Percentiles rank a stretch among this genome's conserved stretches.
phyloP scores from a whole-genome alignment of 2,329 filamentous ascomycete species.

The Lachnellula subtilissima region DNA sequence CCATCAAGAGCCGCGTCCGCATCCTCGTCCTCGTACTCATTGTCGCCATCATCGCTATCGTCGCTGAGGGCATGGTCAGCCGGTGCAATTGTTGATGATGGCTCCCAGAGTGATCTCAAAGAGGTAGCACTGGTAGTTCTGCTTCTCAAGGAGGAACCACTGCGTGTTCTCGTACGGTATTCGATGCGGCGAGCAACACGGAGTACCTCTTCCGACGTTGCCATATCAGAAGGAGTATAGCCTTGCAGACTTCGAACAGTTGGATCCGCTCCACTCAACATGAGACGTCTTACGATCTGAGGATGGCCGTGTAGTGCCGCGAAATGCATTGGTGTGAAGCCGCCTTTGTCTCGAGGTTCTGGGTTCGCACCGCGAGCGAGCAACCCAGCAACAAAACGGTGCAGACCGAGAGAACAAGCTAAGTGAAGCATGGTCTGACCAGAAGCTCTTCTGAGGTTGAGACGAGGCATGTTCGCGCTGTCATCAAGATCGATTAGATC shows the following conservation, averaged over 20 bases:
- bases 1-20: conserved; percentile 25
- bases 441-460: conserved; percentile 60
- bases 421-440: conserved; percentile 80
- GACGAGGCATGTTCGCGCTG: conserved; percentile 59
- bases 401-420: conserved; percentile 69
- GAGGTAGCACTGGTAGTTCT: conserved; percentile 64
- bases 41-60: conserved; percentile 40
- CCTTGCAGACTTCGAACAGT: conserved; percentile 65
- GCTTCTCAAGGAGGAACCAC: conserved; percentile 54
- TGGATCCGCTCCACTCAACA: conserved; percentile 68
- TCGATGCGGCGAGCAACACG: conserved; percentile 58
- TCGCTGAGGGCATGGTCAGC: conserved; percentile 38
- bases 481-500: conserved; percentile 76
- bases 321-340: conserved; percentile 78
- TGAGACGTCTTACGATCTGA: conserved; percentile 71
- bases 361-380: conserved; percentile 74
- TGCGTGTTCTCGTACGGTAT: conserved; percentile 61
- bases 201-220: conserved; percentile 59
- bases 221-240: conserved; percentile 66
- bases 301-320: conserved; percentile 71
- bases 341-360: conserved; percentile 69
- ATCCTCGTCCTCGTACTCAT: conserved; percentile 34
- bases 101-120: conserved; percentile 62
- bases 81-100: conserved; percentile 39
- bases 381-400: conserved; percentile 70